Base-by-base conservation (phyloP, 495 filamentous ascomycete genomes). In the Penicillium verhagenii region DNA sequence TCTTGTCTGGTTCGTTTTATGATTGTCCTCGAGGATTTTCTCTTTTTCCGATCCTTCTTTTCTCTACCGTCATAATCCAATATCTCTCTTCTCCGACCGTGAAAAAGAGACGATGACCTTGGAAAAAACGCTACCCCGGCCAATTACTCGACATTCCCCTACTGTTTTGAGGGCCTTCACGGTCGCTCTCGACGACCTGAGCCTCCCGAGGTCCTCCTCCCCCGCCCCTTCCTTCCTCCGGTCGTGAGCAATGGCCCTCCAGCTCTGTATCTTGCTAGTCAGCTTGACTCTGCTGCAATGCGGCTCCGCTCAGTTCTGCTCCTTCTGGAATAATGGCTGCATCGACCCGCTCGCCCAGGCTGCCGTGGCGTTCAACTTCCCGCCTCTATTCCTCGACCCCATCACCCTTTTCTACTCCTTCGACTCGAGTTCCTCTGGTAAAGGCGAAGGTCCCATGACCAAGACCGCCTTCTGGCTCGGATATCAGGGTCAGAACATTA, bases 271-370 rank as follows among this genome's bases (percentile, higher is more conserved):
- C 13, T 6, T 70, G 20, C 29, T 64, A 11, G 47, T 52, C 29
- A 31, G 68, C 4, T 48, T 66, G 2, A 51, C 52, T 21, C 33
- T 70, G 8, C 46, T 68, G 3, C 66, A 57, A 21, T 35, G 54
- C 28, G 53, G 50, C 24, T 49, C 59, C 10, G 71, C 72, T 43
- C 66, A 73, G 44, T 61, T 72, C 40, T 78, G 75, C 49, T 66
- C 64, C 1, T 78, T 78, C 52, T 72, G 70, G 68, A 66, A 72
- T 50, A 63, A 40, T 3, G 68, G 58, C 4, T 78, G 75, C 52
- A 68, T 78, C 54, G 75, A 78, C 45, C 66, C 73, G 2, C 61
- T 76, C 23, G 75, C 75, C 46, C 75, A 78, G 47, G 70, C 70
- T 6, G 71, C 73, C 24, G 60, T 74, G 4, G 59, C 64, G 19